Evolutionary conservation across 1,139 yeast genomes (phyloP).

Genomic region (Diutina catenulata): DNA sequence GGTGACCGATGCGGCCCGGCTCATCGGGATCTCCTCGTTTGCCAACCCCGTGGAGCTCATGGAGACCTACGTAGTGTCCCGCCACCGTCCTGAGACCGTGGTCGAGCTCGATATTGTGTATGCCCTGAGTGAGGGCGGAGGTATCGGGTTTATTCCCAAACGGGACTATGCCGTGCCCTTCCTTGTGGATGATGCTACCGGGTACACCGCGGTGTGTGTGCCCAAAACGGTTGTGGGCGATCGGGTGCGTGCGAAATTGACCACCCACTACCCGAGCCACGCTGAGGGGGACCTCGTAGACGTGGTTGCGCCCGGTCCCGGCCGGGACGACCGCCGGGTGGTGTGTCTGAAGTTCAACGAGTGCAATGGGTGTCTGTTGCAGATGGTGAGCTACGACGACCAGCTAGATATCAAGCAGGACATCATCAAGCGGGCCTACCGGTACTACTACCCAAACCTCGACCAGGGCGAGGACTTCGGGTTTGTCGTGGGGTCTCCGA

Average conservation of each 20-base stretch:
- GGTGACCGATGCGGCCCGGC: conserved; percentile 14
- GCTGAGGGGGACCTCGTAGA: conserved; percentile 21
- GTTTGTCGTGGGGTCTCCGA: conserved; percentile 17
- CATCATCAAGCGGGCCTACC: conserved; percentile 23
- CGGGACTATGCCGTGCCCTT: conserved; percentile 13
- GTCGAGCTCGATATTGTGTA: conserved; percentile 17
- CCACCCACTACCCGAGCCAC: conserved; percentile 19
- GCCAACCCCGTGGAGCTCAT: conserved; percentile 17
- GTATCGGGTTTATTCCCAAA: conserved; percentile 24
- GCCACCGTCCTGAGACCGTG: conserved; percentile 13
- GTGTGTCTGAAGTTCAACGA: conserved; percentile 66
- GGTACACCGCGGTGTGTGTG: conserved; percentile 18
- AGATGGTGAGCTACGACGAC: conserved; percentile 29
- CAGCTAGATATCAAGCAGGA: conserved; percentile 23
- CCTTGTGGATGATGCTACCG: conserved; percentile 9
- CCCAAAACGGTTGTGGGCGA: conserved; percentile 33
- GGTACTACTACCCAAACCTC: conserved; percentile 19
- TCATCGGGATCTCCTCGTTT: conserved; percentile 9
- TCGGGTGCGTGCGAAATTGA: conserved; percentile 17
- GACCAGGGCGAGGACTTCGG: conserved; percentile 9
- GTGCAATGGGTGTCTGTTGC: conserved; percentile 43
- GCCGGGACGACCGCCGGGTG: conserved; percentile 19
- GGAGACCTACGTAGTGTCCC: conserved; percentile 16
- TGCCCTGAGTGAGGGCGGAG: conserved; percentile 26
- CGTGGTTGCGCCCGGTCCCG: conserved; percentile 9